These are phyloP conservation scores for Tetrapisispora fleetii DNA, from an alignment of 805 yeast species.

Conservation along the genomic window DNA sequence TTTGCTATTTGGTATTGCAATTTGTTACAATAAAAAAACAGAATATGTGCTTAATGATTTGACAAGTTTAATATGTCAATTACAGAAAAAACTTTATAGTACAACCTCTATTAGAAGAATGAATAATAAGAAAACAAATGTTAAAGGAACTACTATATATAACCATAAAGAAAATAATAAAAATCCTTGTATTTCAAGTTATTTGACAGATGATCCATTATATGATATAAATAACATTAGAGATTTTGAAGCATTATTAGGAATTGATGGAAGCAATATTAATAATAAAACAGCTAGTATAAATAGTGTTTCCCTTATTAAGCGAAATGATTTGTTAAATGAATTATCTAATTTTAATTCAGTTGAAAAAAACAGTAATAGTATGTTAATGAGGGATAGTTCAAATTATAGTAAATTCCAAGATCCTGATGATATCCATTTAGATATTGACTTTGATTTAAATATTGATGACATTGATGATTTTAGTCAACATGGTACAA, in stretches of 20 bases:
- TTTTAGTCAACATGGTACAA: constrained; percentile 20
- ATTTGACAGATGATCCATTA: constrained; percentile 21
- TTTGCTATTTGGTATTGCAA: constrained; percentile 24
- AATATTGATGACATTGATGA: constrained; percentile 25
- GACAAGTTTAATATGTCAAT: constrained; percentile 13
- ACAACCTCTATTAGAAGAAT: constrained; percentile 1
- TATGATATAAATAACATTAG: constrained; percentile 19
- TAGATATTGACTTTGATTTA: constrained; percentile 24
- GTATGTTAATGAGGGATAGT: not conserved
- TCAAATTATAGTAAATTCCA: constrained; percentile 1
- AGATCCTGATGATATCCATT: constrained; percentile 13
- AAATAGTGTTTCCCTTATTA: constrained; percentile 7
- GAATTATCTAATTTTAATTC: constrained; percentile 18
- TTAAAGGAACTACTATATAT: not conserved
- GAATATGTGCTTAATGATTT: constrained; percentile 25
- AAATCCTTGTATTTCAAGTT: not conserved
- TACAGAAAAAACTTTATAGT: constrained; percentile 9
- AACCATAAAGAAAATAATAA: constrained; percentile 1
- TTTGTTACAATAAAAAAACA: constrained; percentile 26
- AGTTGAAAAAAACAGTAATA: constrained; percentile 8
- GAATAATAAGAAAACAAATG: constrained; percentile 3
- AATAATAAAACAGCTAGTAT: not conserved
- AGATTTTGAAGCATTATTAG: constrained; percentile 7
- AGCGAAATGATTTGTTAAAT: constrained; percentile 15
- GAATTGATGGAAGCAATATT: not conserved